Conservation (phyloP, 139 green algal genomes). For the Marvania coccoides region DNA sequence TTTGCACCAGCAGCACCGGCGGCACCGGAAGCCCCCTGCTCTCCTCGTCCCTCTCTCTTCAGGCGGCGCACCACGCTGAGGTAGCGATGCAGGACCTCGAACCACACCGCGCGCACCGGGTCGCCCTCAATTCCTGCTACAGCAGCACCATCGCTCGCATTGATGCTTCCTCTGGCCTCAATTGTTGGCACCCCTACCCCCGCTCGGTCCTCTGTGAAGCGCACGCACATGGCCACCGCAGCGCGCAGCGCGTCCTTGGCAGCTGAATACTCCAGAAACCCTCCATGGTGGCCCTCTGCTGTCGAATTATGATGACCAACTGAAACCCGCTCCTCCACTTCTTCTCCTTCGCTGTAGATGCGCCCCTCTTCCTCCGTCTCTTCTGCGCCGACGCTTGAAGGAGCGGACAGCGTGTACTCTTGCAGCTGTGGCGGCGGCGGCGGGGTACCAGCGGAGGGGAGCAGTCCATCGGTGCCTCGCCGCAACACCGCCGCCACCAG, state of each 20-base stretch:
- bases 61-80: neutral
- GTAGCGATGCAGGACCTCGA: neutral
- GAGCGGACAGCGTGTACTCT: too few relatives aligned
- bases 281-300: too few relatives aligned
- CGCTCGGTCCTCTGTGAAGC: neutral
- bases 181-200: neutral
- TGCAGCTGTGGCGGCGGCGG: too few relatives aligned
- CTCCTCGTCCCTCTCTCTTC: neutral
- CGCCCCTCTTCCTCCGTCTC: too few relatives aligned
- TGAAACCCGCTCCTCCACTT: too few relatives aligned
- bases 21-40: too few relatives aligned
- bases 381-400: too few relatives aligned
- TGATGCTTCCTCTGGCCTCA: neutral
- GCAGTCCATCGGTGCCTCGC: neutral
- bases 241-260: neutral
- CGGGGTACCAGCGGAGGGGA: too few relatives aligned
- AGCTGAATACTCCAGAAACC: neutral
- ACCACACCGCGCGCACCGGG: neutral
- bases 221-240: neutral
- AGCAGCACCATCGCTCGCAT: neutral
- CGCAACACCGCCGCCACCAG: constrained; percentile 7
- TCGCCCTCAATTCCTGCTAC: neutral
- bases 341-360: too few relatives aligned
- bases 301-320: too few relatives aligned
- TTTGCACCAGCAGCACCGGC: too few relatives aligned